Evolutionary conservation across 2,329 filamentous ascomycete genomes (phyloP), one percentile per base, ranked within the genome.

Genomic region (Nothophaeocryptopus gaeumannii): DNA sequence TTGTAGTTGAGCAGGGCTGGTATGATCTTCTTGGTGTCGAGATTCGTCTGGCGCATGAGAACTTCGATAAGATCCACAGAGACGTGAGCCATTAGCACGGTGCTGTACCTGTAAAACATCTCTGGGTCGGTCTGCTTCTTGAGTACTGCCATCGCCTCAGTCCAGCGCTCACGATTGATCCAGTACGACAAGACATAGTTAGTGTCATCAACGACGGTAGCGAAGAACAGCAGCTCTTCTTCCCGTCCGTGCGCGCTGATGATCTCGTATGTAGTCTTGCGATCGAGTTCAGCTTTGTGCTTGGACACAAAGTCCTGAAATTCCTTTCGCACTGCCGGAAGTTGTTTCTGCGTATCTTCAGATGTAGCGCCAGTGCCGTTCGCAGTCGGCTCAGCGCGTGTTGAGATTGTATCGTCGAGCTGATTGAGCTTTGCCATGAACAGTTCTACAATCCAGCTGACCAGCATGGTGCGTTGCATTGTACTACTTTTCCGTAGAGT

Each of bases 341-440:
- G 80, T 61, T 92, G 82, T 59, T 86, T 81, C 58, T 82, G 79
- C 1, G 85, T 86, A 52, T 92, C 84, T 10, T 55, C 49, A 2
- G 81, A 79, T 9, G 53, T 60, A 15, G 29, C 30, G 30, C 45
- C 44, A 0, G 85, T 81, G 61, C 85, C 89, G 29, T 59, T 61
- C 11, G 63, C 51, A 55, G 90, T 88, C 15, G 92, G 72, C 66
- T 96, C 90, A 0, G 89, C 88, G 62, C 89, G 88, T 0, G 91
- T 95, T 34, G 91, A 86, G 56, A 97, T 92, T 2, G 88, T 91
- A 69, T 99, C 93, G 64, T 99, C 93, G 3, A 99, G 78, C 2
- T 88, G 86, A 67, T 99, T 96, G 36, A 99, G 79, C 70, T 96
- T 96, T 5, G 90, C 88, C 90, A 99, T 99, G 70, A 92, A 99